phyloP scores from a whole-genome alignment of 768 basidiomycete species.

The Podaxis sp. region DNA sequence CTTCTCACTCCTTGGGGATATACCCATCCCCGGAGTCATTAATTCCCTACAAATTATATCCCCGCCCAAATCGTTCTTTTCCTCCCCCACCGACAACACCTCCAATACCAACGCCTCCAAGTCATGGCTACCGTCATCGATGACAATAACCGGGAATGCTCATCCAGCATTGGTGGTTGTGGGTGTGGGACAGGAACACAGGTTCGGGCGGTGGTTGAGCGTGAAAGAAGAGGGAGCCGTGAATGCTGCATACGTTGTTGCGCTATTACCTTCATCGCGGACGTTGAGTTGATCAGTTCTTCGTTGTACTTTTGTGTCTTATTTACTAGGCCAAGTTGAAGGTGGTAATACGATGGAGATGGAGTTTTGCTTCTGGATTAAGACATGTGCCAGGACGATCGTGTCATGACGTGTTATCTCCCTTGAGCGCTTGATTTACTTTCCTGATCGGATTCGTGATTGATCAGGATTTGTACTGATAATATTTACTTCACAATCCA shows the following conservation, averaged over 20 bases:
- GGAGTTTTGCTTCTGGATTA: no score
- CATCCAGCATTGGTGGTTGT: constrained; percentile 61
- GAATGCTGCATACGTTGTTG: constrained; percentile 72
- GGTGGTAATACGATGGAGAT: background rate
- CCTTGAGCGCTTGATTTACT: background rate
- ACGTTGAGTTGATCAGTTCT: constrained; percentile 17
- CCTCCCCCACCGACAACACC: background rate
- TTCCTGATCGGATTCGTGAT: background rate
- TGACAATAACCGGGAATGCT: constrained; percentile 24
- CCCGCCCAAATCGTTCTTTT: constrained; percentile 48
- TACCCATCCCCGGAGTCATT: constrained; percentile 75
- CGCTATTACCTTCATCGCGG: constrained; percentile 42
- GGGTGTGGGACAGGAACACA: constrained; percentile 84
- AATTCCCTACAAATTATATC: constrained; percentile 86
- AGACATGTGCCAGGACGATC: no score
- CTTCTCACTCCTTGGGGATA: constrained; percentile 64
- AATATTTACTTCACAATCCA: background rate
- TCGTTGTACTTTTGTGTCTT: background rate
- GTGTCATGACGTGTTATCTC: no score
- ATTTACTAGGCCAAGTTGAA: background rate
- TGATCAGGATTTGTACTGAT: background rate
- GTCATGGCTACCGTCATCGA: constrained; percentile 17
- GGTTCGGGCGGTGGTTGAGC: constrained; percentile 86
- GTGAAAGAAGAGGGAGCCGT: constrained; percentile 65
- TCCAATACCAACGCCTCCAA: constrained; percentile 32